Evolutionary conservation across 176 grass and related monocot species (phyloP).

Genomic region (Puccinellia tenuiflora): DNA sequence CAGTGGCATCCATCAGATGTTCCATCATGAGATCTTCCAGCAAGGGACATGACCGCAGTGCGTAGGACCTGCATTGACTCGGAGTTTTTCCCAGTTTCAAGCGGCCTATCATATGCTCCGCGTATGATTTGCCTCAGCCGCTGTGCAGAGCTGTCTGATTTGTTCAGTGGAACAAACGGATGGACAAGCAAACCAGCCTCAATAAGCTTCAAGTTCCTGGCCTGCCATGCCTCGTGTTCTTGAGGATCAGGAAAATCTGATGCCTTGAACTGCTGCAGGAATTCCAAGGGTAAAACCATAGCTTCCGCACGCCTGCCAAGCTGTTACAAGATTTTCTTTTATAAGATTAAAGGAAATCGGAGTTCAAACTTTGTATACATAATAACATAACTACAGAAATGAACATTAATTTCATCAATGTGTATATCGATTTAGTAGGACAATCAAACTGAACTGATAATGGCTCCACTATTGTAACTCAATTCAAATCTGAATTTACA

Average conservation of each 20-base stretch:
- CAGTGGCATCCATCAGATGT: conserved; percentile 88
- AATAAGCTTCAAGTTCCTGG: conserved; percentile 83
- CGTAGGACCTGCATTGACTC: conserved; percentile 89
- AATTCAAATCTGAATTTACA: not conserved
- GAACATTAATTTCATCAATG: not conserved
- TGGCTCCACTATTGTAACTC: not conserved
- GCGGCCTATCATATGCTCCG: conserved; percentile 54
- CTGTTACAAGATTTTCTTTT: conserved; percentile 30
- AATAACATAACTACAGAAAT: not conserved
- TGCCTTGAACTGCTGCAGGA: conserved; percentile 92
- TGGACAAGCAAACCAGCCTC: conserved; percentile 85
- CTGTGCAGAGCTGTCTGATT: conserved; percentile 68
- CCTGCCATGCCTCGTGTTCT: conserved; percentile 73
- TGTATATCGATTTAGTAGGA: not conserved
- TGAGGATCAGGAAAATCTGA: conserved; percentile 77
- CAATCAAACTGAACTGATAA: conserved; percentile 5
- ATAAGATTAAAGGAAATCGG: not conserved
- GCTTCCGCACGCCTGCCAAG: conserved; percentile 70
- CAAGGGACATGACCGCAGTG: conserved; percentile 73
- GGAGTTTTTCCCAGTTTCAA: conserved; percentile 90
- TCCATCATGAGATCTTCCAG: conserved; percentile 65
- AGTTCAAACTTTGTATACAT: not conserved
- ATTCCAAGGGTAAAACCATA: conserved; percentile 94
- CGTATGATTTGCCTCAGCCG: conserved; percentile 76
- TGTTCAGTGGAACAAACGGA: conserved; percentile 63